Conservation (phyloP, 2,329 filamentous ascomycete genomes). For the Colletotrichum tofieldiae region DNA sequence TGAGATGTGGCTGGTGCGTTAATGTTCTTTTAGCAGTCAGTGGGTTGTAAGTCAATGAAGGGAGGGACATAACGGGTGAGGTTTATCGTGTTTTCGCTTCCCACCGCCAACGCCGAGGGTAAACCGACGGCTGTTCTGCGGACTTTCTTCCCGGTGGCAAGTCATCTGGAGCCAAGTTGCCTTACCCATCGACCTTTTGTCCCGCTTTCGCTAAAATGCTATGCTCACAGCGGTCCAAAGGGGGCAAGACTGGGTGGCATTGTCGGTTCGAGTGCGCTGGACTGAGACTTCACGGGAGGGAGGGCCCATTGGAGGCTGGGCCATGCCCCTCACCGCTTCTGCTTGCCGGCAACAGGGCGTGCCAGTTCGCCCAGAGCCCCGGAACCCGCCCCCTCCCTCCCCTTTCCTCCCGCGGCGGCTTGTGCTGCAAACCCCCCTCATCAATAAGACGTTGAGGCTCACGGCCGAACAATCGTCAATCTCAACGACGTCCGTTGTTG, state of each 20-base stretch:
- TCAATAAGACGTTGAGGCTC: slow-evolving; percentile 38
- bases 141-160: neutral
- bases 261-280: slow-evolving; percentile 21
- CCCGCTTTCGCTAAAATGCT: neutral
- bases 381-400: slow-evolving; percentile 25
- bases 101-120: neutral
- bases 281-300: slow-evolving; percentile 5
- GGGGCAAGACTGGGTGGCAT: slow-evolving; percentile 3
- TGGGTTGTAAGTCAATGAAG: neutral
- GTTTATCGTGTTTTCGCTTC: neutral
- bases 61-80: neutral
- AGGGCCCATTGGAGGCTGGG: slow-evolving; percentile 8
- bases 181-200: slow-evolving; percentile 5
- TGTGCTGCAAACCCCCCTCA: slow-evolving; percentile 25
- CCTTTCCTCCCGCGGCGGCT: slow-evolving; percentile 8
- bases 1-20: neutral
- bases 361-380: slow-evolving; percentile 19
- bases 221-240: slow-evolving; percentile 8
- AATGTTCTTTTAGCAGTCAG: neutral
- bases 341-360: neutral
- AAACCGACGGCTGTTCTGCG: neutral
- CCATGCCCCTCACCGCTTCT: slow-evolving; percentile 18
- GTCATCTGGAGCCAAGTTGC: slow-evolving; percentile 3
- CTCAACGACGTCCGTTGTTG: slow-evolving; percentile 33
- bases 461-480: slow-evolving; percentile 27